These are phyloP conservation scores for Erythrophleum fordii DNA, from an alignment of 306 rosid species.

Conservation along the genomic window DNA sequence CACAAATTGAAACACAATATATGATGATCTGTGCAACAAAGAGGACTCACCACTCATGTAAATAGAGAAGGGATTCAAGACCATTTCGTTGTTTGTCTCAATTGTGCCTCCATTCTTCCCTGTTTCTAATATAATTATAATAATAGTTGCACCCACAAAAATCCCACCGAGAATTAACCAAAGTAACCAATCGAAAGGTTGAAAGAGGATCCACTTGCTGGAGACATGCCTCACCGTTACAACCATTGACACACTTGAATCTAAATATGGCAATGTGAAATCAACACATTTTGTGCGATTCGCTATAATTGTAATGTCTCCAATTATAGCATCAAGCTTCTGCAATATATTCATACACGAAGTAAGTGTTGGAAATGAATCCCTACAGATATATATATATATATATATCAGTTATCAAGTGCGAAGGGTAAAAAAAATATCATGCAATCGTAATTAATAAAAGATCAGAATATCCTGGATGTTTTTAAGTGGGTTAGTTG, in stretches of 20 bases:
- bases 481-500: no score
- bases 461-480: no score
- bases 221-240: not conserved
- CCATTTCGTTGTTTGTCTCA: not conserved
- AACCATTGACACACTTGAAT: not conserved
- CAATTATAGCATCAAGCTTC: not conserved
- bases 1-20: not conserved
- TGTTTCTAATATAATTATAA: not conserved
- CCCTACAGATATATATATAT: no score
- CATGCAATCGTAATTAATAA: no score
- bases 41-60: not conserved
- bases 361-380: no score
- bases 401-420: no score
- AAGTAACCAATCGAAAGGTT: not conserved
- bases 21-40: not conserved
- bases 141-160: not conserved
- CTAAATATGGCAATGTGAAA: not conserved
- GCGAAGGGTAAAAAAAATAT: no score
- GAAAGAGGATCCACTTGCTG: not conserved
- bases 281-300: not conserved
- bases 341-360: not conserved
- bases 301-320: not conserved
- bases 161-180: not conserved
- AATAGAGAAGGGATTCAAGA: not conserved
- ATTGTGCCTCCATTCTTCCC: no score